Evolutionary conservation across 2,329 filamentous ascomycete species (phyloP), one percentile per base, ranked within the genome.

Genomic region (Calonectria honghensis): DNA sequence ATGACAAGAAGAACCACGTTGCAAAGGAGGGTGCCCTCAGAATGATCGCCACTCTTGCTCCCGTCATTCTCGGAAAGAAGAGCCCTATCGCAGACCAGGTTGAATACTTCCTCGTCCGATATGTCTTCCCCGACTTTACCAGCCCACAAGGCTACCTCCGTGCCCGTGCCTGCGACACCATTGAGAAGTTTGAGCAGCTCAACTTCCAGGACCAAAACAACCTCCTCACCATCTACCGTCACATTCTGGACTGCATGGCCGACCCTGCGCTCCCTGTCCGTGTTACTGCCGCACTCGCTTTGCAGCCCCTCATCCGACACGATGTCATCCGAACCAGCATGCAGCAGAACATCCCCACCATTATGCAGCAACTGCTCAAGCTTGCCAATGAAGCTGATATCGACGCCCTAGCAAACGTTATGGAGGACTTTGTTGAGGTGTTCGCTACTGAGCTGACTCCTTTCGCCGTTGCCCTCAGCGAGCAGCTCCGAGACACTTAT

Each of bases 401-500:
- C 63, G 97, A 99, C 85, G 96, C 97, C 6, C 89, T 99, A 51
- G 96, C 97, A 29, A 98, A 98, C 82, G 97, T 99, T 50, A 99
- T 99, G 97, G 97, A 99, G 86, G 97, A 99, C 83, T 99, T 99
- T 83, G 97, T 99, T 59, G 97, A 99, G 85, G 96, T 98, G 3
- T 99, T 99, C 83, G 96, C 97, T n/a, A 91, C 95, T 3, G 97
- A 99, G 84, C 90, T 99, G 61, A 98, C 97, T 7, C 97, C 97
- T 4, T 99, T 99, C 81, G 97, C 97, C 14, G 96, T 99, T 39
- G 97, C 97, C 6, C 89, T 99, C 5, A 98, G 96, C 82, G 96
- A 98, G 86, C 97, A 99, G 86, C 89, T 99, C 63, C 93, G 96
- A 54, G 97, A 99, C 82, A 99, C 97, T 0, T 99, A 99, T 82